Evolutionary conservation across 306 rosid species (phyloP).

Genomic region (Ochetophila trinervis): DNA sequence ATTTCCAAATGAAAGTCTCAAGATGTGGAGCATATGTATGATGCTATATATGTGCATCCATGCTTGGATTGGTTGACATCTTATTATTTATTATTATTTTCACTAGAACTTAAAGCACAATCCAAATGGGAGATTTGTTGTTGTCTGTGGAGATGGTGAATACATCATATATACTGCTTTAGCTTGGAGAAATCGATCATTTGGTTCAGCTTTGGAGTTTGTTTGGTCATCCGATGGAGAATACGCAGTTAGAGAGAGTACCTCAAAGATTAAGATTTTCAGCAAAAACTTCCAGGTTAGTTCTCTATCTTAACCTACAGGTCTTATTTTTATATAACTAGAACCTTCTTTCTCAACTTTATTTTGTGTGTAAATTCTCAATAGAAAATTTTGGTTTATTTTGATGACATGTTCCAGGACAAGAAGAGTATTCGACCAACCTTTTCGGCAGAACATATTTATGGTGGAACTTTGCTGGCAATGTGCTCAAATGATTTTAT

Average conservation of each 20-base stretch:
- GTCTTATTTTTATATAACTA: slow-evolving; percentile 7
- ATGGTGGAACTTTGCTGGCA: slow-evolving; percentile 87
- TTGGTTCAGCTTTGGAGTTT: slow-evolving; percentile 96
- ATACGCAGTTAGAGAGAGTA: slow-evolving; percentile 92
- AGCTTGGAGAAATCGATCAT: slow-evolving; percentile 98
- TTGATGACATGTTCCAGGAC: slow-evolving; percentile 57
- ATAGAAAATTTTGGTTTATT: neutral
- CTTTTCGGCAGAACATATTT: slow-evolving; percentile 84
- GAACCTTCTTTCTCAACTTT: too few relatives aligned
- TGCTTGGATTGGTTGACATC: slow-evolving; percentile 17
- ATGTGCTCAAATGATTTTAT: slow-evolving; percentile 99
- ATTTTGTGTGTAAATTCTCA: too few relatives aligned
- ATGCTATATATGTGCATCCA: slow-evolving; percentile 19
- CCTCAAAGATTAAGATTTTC: slow-evolving; percentile 90
- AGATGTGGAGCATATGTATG: neutral
- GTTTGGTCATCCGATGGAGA: slow-evolving; percentile 98
- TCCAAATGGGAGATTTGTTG: slow-evolving; percentile 98
- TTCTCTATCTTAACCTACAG: slow-evolving; percentile 9
- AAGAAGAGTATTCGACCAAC: slow-evolving; percentile 92
- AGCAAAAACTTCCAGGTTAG: slow-evolving; percentile 93
- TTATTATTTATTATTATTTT: slow-evolving; percentile 15
- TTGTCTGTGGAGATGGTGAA: slow-evolving; percentile 99
- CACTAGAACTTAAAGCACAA: slow-evolving; percentile 90
- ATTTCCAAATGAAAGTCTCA: neutral
- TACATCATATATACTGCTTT: slow-evolving; percentile 95